These are phyloP conservation scores for Avena insularis DNA, from an alignment of 176 grass and related monocot species.

Conservation along the genomic window DNA sequence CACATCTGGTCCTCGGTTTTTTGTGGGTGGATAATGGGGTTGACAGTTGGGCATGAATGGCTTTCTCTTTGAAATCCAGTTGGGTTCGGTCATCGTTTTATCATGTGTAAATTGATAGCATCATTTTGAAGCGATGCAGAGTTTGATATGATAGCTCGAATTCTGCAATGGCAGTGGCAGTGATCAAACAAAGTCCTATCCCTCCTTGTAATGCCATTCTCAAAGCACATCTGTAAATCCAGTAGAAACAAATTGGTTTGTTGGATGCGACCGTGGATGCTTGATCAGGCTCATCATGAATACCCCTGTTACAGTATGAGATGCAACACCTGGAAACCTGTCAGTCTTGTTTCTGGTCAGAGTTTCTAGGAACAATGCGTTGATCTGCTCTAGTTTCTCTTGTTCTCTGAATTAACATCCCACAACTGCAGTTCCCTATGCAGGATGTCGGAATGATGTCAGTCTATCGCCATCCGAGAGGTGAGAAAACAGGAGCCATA, in stretches of 20 bases:
- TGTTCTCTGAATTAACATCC: no score
- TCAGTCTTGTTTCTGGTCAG: no score
- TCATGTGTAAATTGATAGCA: conserved; percentile 27
- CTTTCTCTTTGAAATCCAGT: conserved; percentile 4
- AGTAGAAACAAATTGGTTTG: neutral
- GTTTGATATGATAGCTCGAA: conserved; percentile 27
- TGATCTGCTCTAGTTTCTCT: no score
- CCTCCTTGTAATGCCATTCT: conserved; percentile 22
- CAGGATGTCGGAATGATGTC: no score
- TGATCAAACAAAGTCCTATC: neutral
- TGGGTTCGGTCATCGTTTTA: conserved; percentile 33
- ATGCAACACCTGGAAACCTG: no score
- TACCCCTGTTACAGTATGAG: neutral
- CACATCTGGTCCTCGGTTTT: neutral
- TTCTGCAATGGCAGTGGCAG: neutral
- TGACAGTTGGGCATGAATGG: neutral
- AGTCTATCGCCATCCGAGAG: no score
- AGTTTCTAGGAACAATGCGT: no score
- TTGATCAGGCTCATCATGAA: neutral
- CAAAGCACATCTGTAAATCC: conserved; percentile 32
- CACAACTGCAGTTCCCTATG: no score
- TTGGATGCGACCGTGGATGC: neutral
- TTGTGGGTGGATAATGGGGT: neutral
- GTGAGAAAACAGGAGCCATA: neutral
- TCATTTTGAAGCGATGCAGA: neutral